These are phyloP conservation scores for Mycena polygramma DNA, from an alignment of 768 basidiomycete genomes.

Conservation along the genomic window DNA sequence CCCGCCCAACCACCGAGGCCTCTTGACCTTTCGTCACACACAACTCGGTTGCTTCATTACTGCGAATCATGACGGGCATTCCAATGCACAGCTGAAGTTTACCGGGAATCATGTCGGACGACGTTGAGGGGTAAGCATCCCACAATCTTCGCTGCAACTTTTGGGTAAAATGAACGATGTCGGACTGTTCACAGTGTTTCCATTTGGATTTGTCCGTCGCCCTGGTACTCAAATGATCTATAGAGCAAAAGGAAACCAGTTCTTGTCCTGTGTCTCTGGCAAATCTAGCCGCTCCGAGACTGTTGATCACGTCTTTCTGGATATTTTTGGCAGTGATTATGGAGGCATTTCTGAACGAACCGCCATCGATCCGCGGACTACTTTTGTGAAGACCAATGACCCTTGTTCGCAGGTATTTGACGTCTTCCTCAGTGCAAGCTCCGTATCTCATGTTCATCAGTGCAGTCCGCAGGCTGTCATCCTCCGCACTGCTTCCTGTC, in stretches of 20 bases:
- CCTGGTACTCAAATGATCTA: neutral
- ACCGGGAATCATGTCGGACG: neutral
- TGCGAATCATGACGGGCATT: neutral
- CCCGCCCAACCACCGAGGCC: neutral
- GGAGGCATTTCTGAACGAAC: neutral
- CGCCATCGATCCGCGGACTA: neutral
- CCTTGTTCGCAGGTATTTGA: constrained; percentile 41
- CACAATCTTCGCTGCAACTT: neutral
- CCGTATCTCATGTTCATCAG: constrained; percentile 37
- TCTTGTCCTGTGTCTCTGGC: constrained; percentile 1
- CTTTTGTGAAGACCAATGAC: neutral
- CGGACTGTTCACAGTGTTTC: too few relatives aligned
- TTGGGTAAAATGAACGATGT: neutral
- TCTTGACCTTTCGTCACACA: constrained; percentile 5
- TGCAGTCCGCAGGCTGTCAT: constrained; percentile 31
- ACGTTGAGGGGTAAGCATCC: neutral
- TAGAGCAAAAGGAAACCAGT: neutral
- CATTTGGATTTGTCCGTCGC: neutral
- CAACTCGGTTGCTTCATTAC: neutral
- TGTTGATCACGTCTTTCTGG: neutral
- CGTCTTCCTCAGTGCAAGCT: constrained; percentile 29
- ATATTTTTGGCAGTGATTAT: constrained; percentile 9
- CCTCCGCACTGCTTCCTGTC: too few relatives aligned
- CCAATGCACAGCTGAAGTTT: neutral
- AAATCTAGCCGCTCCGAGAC: neutral